Percentiles rank a stretch among this genome's conserved stretches.
Conservation (phyloP, 73 alveolate genomes). For the Symbiodinium pilosum region DNA sequence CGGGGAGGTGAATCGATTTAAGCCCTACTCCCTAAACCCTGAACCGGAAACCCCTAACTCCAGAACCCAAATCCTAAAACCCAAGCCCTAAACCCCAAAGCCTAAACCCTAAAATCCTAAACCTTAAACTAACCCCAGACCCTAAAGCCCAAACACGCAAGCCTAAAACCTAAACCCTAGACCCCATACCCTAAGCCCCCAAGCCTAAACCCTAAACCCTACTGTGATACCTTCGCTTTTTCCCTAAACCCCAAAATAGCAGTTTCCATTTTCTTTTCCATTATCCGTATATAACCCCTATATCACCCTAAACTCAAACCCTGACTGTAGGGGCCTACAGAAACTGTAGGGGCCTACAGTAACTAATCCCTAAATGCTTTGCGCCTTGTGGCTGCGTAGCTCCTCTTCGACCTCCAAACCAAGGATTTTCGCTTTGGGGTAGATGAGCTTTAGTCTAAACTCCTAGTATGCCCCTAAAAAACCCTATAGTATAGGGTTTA, state of each 20-base stretch:
- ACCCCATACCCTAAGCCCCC: background rate
- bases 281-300: too few relatives aligned
- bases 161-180: background rate
- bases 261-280: too few relatives aligned
- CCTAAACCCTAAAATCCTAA: background rate
- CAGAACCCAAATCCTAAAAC: background rate
- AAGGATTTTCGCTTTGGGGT: too few relatives aligned
- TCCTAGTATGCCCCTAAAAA: too few relatives aligned
- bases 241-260: background rate
- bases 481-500: too few relatives aligned
- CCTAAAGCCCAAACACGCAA: too few relatives aligned
- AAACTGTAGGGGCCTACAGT: background rate
- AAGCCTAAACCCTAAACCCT: background rate
- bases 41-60: background rate
- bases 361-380: too few relatives aligned
- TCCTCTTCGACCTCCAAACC: too few relatives aligned
- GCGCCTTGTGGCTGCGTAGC: too few relatives aligned
- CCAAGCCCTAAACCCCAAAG: background rate
- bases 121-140: background rate
- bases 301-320: too few relatives aligned
- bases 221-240: background rate
- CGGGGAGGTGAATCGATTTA: too few relatives aligned
- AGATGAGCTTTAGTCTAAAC: too few relatives aligned
- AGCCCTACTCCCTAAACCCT: background rate
- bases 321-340: background rate